phyloP scores from a whole-genome alignment of 306 rosid genomes.

The Pyrus communis region DNA sequence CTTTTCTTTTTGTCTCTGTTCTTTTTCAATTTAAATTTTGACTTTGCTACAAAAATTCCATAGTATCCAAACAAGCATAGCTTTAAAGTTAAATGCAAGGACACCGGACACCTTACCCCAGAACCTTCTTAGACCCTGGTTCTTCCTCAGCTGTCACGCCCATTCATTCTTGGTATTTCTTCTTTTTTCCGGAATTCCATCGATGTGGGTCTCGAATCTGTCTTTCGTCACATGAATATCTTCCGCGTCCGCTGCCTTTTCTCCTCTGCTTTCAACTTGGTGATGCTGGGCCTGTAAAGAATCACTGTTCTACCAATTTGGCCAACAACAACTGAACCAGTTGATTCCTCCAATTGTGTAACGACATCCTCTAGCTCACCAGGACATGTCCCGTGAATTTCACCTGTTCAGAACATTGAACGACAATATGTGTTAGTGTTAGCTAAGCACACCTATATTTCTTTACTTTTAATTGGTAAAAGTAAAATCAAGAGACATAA shows the following conservation, averaged over 20 bases:
- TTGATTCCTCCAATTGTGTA: conserved; percentile 55
- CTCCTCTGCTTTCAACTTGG: conserved; percentile 83
- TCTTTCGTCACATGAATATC: conserved; percentile 33
- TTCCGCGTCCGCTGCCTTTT: conserved; percentile 48
- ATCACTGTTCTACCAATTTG: conserved; percentile 73
- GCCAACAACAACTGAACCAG: conserved; percentile 69
- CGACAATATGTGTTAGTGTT: not conserved
- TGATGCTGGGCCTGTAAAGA: conserved; percentile 71
- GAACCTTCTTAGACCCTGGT: conserved; percentile 28
- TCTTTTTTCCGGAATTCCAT: conserved; percentile 43
- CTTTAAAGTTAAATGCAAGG: not conserved
- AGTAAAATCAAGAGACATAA: not conserved
- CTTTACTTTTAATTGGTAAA: not conserved
- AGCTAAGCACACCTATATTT: not conserved
- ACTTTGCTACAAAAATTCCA: not conserved
- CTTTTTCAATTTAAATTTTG: not conserved
- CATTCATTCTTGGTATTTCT: conserved; percentile 25
- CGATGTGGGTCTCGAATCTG: conserved; percentile 17
- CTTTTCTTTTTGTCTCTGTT: not conserved
- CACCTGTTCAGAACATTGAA: conserved; percentile 42
- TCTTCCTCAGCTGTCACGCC: conserved; percentile 48
- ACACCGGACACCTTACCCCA: not conserved
- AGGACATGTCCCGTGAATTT: conserved; percentile 75
- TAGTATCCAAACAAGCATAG: not conserved
- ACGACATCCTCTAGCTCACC: conserved; percentile 75